Conservation (phyloP, 2,329 filamentous ascomycete genomes). For the Fonsecaea multimorphosa region DNA sequence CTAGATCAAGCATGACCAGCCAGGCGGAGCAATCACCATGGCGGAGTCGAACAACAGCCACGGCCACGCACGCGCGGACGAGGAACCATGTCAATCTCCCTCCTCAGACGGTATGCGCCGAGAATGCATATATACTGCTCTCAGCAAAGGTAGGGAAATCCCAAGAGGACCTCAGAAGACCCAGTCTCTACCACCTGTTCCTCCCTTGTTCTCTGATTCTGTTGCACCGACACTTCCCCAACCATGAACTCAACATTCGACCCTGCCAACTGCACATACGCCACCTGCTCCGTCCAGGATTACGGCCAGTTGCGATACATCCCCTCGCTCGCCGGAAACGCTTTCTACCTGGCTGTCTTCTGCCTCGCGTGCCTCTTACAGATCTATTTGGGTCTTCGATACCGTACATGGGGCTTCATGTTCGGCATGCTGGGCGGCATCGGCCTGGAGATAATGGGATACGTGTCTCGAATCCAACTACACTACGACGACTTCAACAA, state of each 20-base stretch:
- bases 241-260: constrained; percentile 15
- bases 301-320: constrained; percentile 56
- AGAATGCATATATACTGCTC: neutral
- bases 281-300: constrained; percentile 4
- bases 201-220: neutral
- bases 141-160: neutral
- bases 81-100: neutral
- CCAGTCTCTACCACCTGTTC: neutral
- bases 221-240: neutral
- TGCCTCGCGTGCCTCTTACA: constrained; percentile 49
- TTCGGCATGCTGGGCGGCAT: constrained; percentile 62
- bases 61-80: neutral
- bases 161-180: neutral
- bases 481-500: constrained; percentile 57
- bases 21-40: neutral
- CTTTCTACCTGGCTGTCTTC: constrained; percentile 60
- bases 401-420: constrained; percentile 58
- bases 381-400: constrained; percentile 51
- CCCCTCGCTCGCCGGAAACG: constrained; percentile 61
- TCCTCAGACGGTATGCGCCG: neutral
- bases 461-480: constrained; percentile 63
- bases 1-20: neutral
- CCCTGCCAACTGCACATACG: neutral
- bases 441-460: constrained; percentile 64
- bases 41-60: neutral